Conservation (phyloP, 257 asterid species). For the Pogostemon cablin region DNA sequence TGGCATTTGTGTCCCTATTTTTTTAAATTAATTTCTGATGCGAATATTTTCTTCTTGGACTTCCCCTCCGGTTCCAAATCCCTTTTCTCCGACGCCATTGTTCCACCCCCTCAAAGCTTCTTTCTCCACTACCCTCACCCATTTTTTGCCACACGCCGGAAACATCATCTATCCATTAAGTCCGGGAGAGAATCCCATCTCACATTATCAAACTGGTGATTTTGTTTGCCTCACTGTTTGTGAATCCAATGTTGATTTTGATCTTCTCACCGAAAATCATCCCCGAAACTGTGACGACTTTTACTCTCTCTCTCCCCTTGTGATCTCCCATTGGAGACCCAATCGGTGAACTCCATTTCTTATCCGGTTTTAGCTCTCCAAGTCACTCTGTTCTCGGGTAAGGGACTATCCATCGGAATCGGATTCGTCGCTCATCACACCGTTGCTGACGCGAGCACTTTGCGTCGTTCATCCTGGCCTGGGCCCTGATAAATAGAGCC, state of each 20-base stretch:
- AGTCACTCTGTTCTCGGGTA: slow-evolving; percentile 38
- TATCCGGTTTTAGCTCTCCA: slow-evolving; percentile 39
- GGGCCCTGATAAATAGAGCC: slow-evolving; percentile 28
- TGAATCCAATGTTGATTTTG: no score
- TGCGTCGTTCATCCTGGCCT: slow-evolving; percentile 19
- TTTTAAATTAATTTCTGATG: no score
- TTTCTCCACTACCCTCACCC: slow-evolving; percentile 17
- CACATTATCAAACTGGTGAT: not conserved
- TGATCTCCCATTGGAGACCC: slow-evolving; percentile 1
- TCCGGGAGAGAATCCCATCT: not conserved
- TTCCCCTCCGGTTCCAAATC: slow-evolving; percentile 25
- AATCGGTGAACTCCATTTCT: not conserved
- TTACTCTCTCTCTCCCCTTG: slow-evolving; percentile 13
- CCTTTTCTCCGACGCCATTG: slow-evolving; percentile 25
- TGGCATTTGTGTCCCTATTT: no score
- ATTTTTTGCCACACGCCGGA: slow-evolving; percentile 25
- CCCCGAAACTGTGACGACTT: slow-evolving; percentile 16
- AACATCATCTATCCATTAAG: slow-evolving; percentile 29
- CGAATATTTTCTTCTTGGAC: slow-evolving; percentile 29
- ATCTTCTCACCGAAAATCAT: no score
- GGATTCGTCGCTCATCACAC: slow-evolving; percentile 37
- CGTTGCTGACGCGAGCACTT: not conserved
- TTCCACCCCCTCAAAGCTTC: slow-evolving; percentile 3
- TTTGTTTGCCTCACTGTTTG: no score
- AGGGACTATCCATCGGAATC: slow-evolving; percentile 30